Percentiles rank a stretch among this genome's conserved stretches.
These are phyloP conservation scores for Suhomyces yuchorum DNA, from an alignment of 1,139 yeast genomes.

Conservation along the genomic window DNA sequence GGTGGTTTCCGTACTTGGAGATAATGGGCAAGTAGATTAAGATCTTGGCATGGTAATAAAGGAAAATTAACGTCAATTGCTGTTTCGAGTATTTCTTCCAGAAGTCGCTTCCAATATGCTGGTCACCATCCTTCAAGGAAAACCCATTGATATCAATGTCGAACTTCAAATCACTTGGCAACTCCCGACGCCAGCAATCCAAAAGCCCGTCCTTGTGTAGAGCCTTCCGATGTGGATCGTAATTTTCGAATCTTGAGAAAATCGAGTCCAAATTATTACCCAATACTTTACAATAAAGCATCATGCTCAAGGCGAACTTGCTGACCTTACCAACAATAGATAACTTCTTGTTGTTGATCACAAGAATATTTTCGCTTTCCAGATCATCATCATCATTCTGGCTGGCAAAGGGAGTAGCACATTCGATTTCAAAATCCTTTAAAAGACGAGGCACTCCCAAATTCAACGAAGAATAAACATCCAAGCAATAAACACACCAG, in stretches of 20 bases:
- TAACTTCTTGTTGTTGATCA: slow-evolving; percentile 58
- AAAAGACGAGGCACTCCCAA: slow-evolving; percentile 81
- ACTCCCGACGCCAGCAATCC: slow-evolving; percentile 77
- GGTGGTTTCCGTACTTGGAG: slow-evolving; percentile 48
- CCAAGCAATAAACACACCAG: slow-evolving; percentile 83
- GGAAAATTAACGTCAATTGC: slow-evolving; percentile 60
- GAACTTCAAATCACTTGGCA: slow-evolving; percentile 63
- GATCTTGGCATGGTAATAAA: slow-evolving; percentile 79
- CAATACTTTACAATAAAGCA: slow-evolving; percentile 72
- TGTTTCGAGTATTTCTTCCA: slow-evolving; percentile 46
- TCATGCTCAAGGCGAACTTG: slow-evolving; percentile 60
- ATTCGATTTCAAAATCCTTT: slow-evolving; percentile 80
- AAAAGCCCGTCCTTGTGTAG: slow-evolving; percentile 65
- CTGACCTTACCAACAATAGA: slow-evolving; percentile 71
- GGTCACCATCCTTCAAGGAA: slow-evolving; percentile 38
- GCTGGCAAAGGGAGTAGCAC: slow-evolving; percentile 77
- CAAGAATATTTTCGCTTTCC: slow-evolving; percentile 54
- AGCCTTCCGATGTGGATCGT: slow-evolving; percentile 40
- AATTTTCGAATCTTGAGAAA: slow-evolving; percentile 51
- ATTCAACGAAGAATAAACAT: slow-evolving; percentile 71
- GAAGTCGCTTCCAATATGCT: slow-evolving; percentile 28
- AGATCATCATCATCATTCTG: slow-evolving; percentile 47
- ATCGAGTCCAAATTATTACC: slow-evolving; percentile 71
- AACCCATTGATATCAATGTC: slow-evolving; percentile 69
- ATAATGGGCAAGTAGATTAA: slow-evolving; percentile 79